Percentiles rank a stretch among this genome's conserved stretches.
These are phyloP conservation scores for Beta corolliflora DNA, from an alignment of 179 eudicot species.

Conservation along the genomic window DNA sequence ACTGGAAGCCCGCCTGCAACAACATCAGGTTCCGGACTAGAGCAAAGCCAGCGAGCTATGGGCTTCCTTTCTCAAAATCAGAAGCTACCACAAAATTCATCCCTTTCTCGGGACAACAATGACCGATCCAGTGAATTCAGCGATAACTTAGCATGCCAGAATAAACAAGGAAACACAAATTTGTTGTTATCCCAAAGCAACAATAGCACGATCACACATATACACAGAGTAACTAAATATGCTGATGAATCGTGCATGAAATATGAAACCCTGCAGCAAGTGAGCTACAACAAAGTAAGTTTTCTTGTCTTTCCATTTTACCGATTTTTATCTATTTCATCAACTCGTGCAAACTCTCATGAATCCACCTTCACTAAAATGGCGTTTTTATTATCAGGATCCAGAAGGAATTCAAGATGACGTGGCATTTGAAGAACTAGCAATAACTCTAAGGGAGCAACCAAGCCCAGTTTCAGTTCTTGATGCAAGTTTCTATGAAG, in stretches of 20 bases:
- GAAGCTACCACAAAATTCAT: constrained; percentile 15
- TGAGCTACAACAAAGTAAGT: constrained; percentile 26
- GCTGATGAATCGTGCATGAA: constrained; percentile 21
- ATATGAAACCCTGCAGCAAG: constrained; percentile 11
- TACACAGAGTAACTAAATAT: neutral
- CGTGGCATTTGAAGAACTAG: constrained; percentile 20
- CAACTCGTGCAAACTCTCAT: constrained; percentile 2
- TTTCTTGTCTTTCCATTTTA: neutral
- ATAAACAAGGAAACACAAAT: constrained; percentile 14
- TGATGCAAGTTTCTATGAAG: constrained; percentile 39
- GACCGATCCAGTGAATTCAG: constrained; percentile 17
- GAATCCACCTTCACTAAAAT: constrained; percentile 12
- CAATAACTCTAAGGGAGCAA: constrained; percentile 33
- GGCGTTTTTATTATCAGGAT: constrained; percentile 21
- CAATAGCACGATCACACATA: constrained; percentile 11
- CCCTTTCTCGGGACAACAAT: constrained; percentile 4
- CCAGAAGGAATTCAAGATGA: constrained; percentile 23
- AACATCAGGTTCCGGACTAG: constrained; percentile 15
- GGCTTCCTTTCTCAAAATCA: constrained; percentile 16
- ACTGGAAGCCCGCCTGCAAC: constrained; percentile 6
- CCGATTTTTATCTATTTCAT: neutral
- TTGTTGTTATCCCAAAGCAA: constrained; percentile 1
- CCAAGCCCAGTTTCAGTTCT: constrained; percentile 54
- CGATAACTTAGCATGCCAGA: constrained; percentile 14
- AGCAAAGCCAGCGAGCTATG: constrained; percentile 19